Base-by-base conservation (phyloP, 2,329 filamentous ascomycete species). In the Leptographium wingfieldii region DNA sequence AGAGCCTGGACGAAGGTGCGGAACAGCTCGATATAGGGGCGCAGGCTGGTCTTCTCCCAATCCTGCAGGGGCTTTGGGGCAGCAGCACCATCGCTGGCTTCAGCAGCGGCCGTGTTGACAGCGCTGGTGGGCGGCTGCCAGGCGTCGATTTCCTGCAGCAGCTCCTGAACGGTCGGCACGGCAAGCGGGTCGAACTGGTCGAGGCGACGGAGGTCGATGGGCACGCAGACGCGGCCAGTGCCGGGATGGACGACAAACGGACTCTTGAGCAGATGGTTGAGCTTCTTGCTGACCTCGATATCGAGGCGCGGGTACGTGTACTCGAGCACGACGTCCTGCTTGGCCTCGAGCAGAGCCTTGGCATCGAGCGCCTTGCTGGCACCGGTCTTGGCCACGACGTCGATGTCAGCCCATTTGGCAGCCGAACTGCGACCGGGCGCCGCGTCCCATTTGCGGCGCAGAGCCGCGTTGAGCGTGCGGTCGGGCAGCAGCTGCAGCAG, bases 241-340 rank as follows among this genome's bases (percentile, higher is more conserved):
- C 91, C 91, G 0, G 94, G 94, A 71, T 99, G 94, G 46, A 99
- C 86, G 62, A 96, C 92, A 69, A 99, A 99, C 0, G 94, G 94
- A 63, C 87, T 92, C 72, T 99, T 99, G 67, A 99, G 85, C 80
- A 99, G 83, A 80, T 99, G 94, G 76, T 96, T 97, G 60, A 95
- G 83, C 71, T 96, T 96, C 78, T 97, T 97, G 69, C 88, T 94
- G 70, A 99, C 94, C 73, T 96, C 91, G 63, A 94, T 92, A 77
- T 99, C 94, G 59, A 99, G 87, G 48, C 94, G 87, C 3, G 94
- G 94, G 73, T 99, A 99, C 7, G 94, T 96, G 74, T 99, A 97
- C 74, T 99, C 94, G 35, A 99, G 82, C 3, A 97, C 86, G 63
- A 99, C 88, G 69, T 97, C 94, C 71, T 96, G 91, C 74, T 96